Base-by-base conservation (phyloP, 108 stramenopile species). In the Nitzschia sp. region DNA sequence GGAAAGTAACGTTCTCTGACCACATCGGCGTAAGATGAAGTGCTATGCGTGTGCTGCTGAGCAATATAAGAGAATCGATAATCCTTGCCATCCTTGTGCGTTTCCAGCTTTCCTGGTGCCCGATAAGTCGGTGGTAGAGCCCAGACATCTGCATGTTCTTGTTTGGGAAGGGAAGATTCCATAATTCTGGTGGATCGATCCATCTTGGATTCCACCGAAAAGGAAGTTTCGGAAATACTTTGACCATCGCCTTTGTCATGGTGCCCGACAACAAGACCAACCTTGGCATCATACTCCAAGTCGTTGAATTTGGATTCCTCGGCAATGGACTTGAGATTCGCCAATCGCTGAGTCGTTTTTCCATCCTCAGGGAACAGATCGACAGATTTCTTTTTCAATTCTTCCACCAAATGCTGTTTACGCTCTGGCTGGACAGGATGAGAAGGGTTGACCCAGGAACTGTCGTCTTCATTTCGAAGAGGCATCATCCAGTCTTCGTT, bases 371-470 rank as follows among this genome's bases (percentile, higher is more conserved):
- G 35, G n/a, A 41, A 31, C 9, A 38, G 23, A 41, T 61, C 38
- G 21, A 44, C 38, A 8, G 25, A 31, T 26, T 41, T 64, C 29
- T 34, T 64, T 2, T 50, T 32, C 47, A 64, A 19, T 50, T 64
- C 63, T 50, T 48, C 46, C 21, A 15, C 9, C 13, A 64, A 27
- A 8, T 48, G 47, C 11, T 29, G 30, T 30, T 52, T 64, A 9
- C 63, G 45, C 15, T 64, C 63, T n/a, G 28, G 63, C 5, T 64
- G 29, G 1, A 64, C 29, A 8, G 63, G 63, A 2, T 38, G 41
- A 16, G 63, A 48, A 29, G 63, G 63, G 33, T 64, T 64, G 21
- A 50, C 63, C 63, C 63, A 64, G 31, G 63, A 64, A 50, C 63
- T 64, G 48, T 64, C 63, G 44, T 64, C 63, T 31, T 64, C 48